Conservation (phyloP, 1,139 yeast genomes). For the Hansenula lynferdii region DNA sequence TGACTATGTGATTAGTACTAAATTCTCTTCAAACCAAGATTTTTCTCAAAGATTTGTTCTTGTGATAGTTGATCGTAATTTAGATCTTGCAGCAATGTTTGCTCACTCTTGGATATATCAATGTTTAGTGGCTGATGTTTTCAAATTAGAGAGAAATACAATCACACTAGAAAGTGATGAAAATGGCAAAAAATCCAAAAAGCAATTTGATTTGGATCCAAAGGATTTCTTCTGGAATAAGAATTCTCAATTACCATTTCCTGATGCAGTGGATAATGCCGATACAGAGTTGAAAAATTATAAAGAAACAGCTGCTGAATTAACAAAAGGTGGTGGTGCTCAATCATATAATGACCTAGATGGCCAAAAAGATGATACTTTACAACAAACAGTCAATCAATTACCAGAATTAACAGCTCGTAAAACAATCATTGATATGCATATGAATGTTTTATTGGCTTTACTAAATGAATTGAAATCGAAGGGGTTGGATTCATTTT, state of each 20-base stretch:
- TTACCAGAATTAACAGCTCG: conserved; percentile 89
- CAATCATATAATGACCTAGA: conserved; percentile 66
- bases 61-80: conserved; percentile 77
- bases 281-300: conserved; percentile 77
- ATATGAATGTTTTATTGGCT: conserved; percentile 91
- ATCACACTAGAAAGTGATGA: conserved; percentile 53
- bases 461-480: conserved; percentile 79
- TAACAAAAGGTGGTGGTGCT: conserved; percentile 77
- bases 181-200: conserved; percentile 34
- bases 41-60: conserved; percentile 65
- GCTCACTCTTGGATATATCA: conserved; percentile 98
- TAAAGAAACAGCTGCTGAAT: conserved; percentile 81
- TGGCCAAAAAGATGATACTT: conserved; percentile 61
- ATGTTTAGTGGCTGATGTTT: conserved; percentile 92
- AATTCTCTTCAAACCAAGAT: conserved; percentile 26
- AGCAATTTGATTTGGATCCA: conserved; percentile 83
- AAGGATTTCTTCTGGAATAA: conserved; percentile 87
- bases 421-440: conserved; percentile 88
- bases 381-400: conserved; percentile 85
- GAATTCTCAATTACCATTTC: conserved; percentile 87
- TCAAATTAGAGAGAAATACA: conserved; percentile 73
- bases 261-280: conserved; percentile 96
- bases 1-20: conserved; percentile 75
- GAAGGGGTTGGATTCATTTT: conserved; percentile 81
- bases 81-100: conserved; percentile 91